Evolutionary conservation across 2,329 filamentous ascomycete species (phyloP).

Genomic region (Hypomyces rosellus): DNA sequence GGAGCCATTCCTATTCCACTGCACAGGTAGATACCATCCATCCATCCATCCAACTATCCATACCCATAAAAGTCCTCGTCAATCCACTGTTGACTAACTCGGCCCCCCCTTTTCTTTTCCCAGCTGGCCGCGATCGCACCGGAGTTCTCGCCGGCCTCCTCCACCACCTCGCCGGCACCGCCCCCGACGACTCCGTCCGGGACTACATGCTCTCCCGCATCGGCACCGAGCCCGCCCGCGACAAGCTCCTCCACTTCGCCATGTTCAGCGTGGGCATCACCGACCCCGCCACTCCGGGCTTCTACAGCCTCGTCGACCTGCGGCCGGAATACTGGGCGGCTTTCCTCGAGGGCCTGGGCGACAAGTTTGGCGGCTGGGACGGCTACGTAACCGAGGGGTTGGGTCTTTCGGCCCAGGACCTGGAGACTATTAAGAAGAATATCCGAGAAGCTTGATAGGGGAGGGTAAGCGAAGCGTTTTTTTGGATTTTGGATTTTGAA

Average conservation of each 20-base stretch:
- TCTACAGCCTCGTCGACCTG: slow-evolving; percentile 42
- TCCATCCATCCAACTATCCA: slow-evolving; percentile 12
- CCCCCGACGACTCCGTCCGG: slow-evolving; percentile 33
- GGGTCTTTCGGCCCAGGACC: slow-evolving; percentile 40
- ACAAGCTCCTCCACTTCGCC: slow-evolving; percentile 39
- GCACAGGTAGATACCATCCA: slow-evolving; percentile 48
- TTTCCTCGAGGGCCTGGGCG: slow-evolving; percentile 38
- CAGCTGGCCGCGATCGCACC: slow-evolving; percentile 50
- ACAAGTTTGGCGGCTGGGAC: slow-evolving; percentile 42
- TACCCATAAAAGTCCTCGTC: too few relatives aligned
- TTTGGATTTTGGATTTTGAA: too few relatives aligned
- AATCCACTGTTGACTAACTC: too few relatives aligned
- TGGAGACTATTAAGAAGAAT: slow-evolving; percentile 42
- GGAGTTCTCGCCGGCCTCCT: slow-evolving; percentile 46
- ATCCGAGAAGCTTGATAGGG: slow-evolving; percentile 21
- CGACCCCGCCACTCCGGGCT: slow-evolving; percentile 38
- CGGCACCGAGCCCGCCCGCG: slow-evolving; percentile 45
- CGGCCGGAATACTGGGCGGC: slow-evolving; percentile 38
- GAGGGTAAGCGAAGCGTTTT: not conserved
- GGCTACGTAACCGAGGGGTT: slow-evolving; percentile 40
- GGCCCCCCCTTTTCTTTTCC: not conserved
- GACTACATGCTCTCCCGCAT: slow-evolving; percentile 52
- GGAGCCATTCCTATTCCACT: slow-evolving; percentile 47
- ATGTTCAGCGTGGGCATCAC: slow-evolving; percentile 29
- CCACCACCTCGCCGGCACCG: slow-evolving; percentile 43